Evolutionary conservation across 148 eudicot genomes (phyloP).

Genomic region (Pharnaceum exiguum): DNA sequence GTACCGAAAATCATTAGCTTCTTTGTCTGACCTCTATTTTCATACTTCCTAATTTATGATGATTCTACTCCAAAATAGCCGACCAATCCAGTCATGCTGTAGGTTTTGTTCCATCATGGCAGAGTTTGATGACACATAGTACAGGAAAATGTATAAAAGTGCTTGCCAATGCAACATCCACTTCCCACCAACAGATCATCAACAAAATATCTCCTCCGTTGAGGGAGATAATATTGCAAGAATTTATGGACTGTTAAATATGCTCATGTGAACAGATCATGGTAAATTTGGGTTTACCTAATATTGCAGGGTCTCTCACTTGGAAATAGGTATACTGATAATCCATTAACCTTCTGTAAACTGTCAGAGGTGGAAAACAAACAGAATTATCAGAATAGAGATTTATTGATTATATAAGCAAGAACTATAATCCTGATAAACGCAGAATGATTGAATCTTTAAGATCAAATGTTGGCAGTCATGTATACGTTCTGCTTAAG

Average conservation of each 20-base stretch:
- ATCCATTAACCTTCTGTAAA: constrained; percentile 13
- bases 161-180: constrained; percentile 4
- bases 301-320: not conserved
- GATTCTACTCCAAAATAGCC: not conserved
- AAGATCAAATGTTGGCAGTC: too few species aligned
- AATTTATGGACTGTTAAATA: not conserved
- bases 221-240: not conserved
- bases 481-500: too few species aligned
- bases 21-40: constrained; percentile 8
- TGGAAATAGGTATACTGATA: not conserved
- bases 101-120: not conserved
- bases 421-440: not conserved
- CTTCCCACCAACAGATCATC: not conserved
- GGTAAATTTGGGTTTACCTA: not conserved
- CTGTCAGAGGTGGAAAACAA: not conserved
- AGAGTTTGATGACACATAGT: not conserved
- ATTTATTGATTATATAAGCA: too few species aligned
- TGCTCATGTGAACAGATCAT: not conserved
- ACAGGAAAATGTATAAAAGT: not conserved
- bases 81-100: not conserved
- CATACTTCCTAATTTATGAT: constrained; percentile 8
- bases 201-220: not conserved
- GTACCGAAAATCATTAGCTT: constrained; percentile 15
- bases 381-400: not conserved
- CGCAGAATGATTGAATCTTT: too few species aligned